These are phyloP conservation scores for Dalbergia cultrata DNA, from an alignment of 306 rosid species.

Conservation along the genomic window DNA sequence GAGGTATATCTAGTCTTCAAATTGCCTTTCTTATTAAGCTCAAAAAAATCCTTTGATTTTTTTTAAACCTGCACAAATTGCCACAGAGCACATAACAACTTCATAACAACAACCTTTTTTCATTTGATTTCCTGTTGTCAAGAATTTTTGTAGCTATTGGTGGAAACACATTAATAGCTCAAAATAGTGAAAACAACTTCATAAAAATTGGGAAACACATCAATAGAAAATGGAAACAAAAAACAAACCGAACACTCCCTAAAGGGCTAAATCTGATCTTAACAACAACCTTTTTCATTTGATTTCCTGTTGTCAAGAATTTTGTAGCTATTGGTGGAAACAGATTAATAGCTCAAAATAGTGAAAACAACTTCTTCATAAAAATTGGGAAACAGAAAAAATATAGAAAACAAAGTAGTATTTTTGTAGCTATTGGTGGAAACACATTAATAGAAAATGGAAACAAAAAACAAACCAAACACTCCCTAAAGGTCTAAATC, in stretches of 20 bases:
- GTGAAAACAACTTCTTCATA: neutral
- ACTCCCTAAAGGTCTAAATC: slow-evolving; percentile 14
- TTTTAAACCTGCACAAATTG: slow-evolving; percentile 24
- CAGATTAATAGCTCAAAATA: no score
- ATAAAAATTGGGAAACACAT: neutral
- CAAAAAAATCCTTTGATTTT: neutral
- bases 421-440: neutral
- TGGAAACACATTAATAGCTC: no score
- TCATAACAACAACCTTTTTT: neutral
- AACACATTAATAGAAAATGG: neutral
- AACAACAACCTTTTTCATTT: neutral
- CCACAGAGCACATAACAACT: slow-evolving; percentile 4
- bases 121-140: neutral
- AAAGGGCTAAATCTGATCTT: slow-evolving; percentile 12
- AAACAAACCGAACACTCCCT: neutral
- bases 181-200: neutral
- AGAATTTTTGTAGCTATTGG: neutral
- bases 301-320: neutral
- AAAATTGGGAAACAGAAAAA: neutral
- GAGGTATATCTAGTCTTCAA: slow-evolving; percentile 31
- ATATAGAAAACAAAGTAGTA: neutral
- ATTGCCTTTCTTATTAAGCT: slow-evolving; percentile 21
- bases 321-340: no score
- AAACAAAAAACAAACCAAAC: neutral
- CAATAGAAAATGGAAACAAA: neutral